Evolutionary conservation across 805 yeast genomes (phyloP).

Genomic region (Wickerhamomyces subpelliculosus): DNA sequence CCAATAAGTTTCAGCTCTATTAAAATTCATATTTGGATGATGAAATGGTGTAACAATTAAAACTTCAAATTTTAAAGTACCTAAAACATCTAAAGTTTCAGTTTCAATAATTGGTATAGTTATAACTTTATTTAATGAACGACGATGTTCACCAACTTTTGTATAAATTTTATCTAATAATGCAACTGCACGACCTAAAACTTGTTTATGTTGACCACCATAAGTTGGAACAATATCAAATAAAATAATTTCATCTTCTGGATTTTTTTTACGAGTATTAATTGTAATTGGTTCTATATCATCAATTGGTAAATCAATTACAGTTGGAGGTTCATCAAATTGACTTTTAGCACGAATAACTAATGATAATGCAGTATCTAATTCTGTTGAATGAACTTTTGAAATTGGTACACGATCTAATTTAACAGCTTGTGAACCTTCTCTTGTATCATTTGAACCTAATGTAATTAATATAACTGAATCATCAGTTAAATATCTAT

Average conservation of each 20-base stretch:
- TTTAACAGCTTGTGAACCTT: constrained; percentile 49
- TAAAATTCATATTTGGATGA: constrained; percentile 62
- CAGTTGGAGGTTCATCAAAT: constrained; percentile 50
- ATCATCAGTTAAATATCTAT: constrained; percentile 60
- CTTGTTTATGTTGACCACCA: constrained; percentile 39
- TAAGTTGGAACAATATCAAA: constrained; percentile 92
- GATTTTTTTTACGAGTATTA: constrained; percentile 43
- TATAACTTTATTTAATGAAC: constrained; percentile 58
- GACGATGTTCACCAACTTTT: constrained; percentile 57
- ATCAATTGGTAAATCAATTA: constrained; percentile 76
- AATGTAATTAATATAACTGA: constrained; percentile 72
- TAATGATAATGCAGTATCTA: constrained; percentile 82
- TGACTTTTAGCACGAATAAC: constrained; percentile 40
- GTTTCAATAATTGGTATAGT: constrained; percentile 74
- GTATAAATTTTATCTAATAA: constrained; percentile 55
- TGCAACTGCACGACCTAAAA: constrained; percentile 83
- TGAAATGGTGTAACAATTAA: constrained; percentile 64
- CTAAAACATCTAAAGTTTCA: constrained; percentile 66
- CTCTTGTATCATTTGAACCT: constrained; percentile 79
- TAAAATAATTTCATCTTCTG: constrained; percentile 49
- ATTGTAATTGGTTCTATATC: constrained; percentile 73
- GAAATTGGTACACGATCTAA: constrained; percentile 70
- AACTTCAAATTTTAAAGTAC: constrained; percentile 70
- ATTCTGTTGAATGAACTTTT: constrained; percentile 70
- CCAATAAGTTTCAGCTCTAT: constrained; percentile 79